These are phyloP conservation scores for Carex sylvatica DNA, from an alignment of 202 grass and related monocot species.

Conservation along the genomic window DNA sequence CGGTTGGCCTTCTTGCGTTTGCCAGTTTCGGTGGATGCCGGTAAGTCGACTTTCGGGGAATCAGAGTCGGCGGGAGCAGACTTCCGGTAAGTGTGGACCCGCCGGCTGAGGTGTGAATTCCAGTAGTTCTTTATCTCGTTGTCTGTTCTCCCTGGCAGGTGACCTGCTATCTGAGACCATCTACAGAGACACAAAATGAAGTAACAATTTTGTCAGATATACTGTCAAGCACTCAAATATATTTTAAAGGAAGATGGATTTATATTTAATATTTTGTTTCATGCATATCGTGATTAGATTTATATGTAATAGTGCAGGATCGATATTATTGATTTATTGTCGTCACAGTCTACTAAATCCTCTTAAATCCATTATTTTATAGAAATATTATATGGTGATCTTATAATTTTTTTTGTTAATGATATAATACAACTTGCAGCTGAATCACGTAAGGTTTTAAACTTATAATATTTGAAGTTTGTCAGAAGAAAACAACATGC, in stretches of 20 bases:
- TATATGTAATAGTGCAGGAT: background rate
- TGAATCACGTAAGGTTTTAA: background rate
- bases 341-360: background rate
- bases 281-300: background rate
- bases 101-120: conserved; percentile 85
- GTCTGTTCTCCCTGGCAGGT: conserved; percentile 72
- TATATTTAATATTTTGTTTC: background rate
- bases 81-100: conserved; percentile 51
- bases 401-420: background rate
- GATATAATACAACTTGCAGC: background rate
- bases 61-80: conserved; percentile 22
- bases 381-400: background rate
- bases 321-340: no score
- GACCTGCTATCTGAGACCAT: conserved; percentile 68
- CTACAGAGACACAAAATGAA: conserved; percentile 26
- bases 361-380: background rate
- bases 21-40: conserved; percentile 10
- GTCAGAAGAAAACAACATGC: background rate
- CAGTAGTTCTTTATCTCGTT: conserved; percentile 96
- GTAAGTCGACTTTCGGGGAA: conserved; percentile 37
- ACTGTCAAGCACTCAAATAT: background rate
- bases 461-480: background rate
- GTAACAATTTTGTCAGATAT: conserved; percentile 6
- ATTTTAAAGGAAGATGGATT: background rate
- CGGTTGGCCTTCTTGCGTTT: conserved; percentile 50